Conservation (phyloP, 768 basidiomycete species). For the Suillus alpinus region DNA sequence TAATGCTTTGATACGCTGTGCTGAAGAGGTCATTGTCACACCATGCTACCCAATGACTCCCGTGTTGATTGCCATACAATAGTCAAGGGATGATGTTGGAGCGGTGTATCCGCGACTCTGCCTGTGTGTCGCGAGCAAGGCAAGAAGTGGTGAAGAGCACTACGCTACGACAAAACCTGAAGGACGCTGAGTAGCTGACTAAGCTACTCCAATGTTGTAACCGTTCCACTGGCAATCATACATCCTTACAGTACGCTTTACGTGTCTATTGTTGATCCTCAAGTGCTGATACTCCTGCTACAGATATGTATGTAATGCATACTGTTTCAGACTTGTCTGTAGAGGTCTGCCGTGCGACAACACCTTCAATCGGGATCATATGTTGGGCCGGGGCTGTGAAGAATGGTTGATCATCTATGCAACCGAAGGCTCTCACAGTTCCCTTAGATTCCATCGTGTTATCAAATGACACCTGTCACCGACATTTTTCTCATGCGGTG, state of each 20-base stretch:
- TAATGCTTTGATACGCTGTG: conserved; percentile 34
- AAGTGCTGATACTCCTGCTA: background rate
- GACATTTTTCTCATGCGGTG: background rate
- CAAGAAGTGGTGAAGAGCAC: too few species aligned
- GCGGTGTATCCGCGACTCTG: too few species aligned
- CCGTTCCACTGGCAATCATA: background rate
- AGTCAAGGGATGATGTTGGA: background rate
- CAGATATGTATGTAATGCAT: background rate
- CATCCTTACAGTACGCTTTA: background rate
- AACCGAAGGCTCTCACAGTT: background rate
- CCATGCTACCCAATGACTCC: background rate
- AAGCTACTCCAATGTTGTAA: background rate
- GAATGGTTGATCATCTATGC: background rate
- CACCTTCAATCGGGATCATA: background rate
- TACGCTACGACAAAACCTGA: too few species aligned
- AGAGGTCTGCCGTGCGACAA: background rate
- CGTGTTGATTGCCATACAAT: background rate
- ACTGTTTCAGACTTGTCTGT: background rate
- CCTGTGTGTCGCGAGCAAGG: too few species aligned
- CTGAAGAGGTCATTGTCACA: background rate
- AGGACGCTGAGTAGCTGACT: too few species aligned
- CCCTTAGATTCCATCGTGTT: background rate
- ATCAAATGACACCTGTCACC: background rate
- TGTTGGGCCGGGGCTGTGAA: background rate
- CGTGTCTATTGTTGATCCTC: too few species aligned